Evolutionary conservation across 73 alveolate genomes (phyloP).

Genomic region (Tetrahymena thermophila): DNA sequence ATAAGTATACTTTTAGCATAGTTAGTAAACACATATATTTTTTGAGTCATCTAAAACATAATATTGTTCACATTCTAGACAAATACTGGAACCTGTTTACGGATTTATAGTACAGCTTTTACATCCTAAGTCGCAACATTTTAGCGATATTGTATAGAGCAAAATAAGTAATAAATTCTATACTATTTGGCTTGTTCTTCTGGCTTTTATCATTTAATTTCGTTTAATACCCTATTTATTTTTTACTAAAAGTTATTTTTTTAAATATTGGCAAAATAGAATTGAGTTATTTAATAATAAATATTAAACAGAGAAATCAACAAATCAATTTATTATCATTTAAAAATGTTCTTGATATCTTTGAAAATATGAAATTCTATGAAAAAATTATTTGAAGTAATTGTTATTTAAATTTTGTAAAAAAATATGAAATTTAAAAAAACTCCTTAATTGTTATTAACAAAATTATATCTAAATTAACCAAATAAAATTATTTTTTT

Average conservation of each 20-base stretch:
- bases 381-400: too few species aligned
- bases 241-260: neutral
- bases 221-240: neutral
- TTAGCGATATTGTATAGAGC: neutral
- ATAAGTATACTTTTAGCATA: neutral
- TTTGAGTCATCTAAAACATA: neutral
- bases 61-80: neutral
- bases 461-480: too few species aligned
- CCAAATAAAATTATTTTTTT: too few species aligned
- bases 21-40: neutral
- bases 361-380: too few species aligned
- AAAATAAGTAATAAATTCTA: neutral
- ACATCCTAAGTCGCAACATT: neutral
- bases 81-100: neutral
- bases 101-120: neutral
- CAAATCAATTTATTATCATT: too few species aligned
- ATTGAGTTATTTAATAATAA: too few species aligned
- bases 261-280: neutral
- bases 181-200: neutral
- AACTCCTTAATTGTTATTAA: too few species aligned
- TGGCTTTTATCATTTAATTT: neutral
- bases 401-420: too few species aligned
- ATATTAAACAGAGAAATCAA: too few species aligned
- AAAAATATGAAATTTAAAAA: too few species aligned
- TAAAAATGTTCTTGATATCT: too few species aligned